Evolutionary conservation across 768 basidiomycete genomes (phyloP).

Genomic region (Lentinula lateritia): DNA sequence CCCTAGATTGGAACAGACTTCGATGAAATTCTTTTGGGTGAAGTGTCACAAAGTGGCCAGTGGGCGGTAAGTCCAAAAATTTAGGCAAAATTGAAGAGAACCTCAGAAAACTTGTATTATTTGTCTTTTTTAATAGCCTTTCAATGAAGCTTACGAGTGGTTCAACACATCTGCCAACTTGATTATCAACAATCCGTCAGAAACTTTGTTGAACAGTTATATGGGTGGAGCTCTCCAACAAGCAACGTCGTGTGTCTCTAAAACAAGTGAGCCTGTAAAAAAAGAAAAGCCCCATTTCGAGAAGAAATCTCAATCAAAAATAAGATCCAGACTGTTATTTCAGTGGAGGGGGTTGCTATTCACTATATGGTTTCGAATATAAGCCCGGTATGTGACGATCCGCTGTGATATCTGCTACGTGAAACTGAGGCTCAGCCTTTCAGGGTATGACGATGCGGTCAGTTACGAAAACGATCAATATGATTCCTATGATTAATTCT

Average conservation of each 20-base stretch:
- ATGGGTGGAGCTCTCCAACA: conserved; percentile 79
- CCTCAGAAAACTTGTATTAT: background rate
- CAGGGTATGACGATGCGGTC: conserved; percentile 49
- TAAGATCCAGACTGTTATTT: conserved; percentile 71
- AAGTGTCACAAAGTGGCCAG: conserved; percentile 83
- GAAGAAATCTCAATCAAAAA: background rate
- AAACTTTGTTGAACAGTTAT: conserved; percentile 58
- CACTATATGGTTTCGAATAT: conserved; percentile 81
- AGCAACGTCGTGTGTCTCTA: conserved; percentile 66
- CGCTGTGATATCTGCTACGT: background rate
- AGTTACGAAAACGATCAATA: conserved; percentile 19
- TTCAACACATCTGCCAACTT: conserved; percentile 56
- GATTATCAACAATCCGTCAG: conserved; percentile 46
- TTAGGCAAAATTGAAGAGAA: background rate
- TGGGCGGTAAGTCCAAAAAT: conserved; percentile 52
- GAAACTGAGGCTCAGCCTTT: background rate
- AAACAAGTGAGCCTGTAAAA: conserved; percentile 38
- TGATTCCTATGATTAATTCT: background rate
- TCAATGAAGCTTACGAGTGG: conserved; percentile 71
- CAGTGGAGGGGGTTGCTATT: conserved; percentile 44
- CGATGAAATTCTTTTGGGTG: conserved; percentile 28
- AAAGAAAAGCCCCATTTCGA: background rate
- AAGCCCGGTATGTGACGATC: conserved; percentile 42
- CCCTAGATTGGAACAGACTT: conserved; percentile 4
- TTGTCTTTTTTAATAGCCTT: conserved; percentile 43